Evolutionary conservation across 352 stramenopile species (phyloP).

Genomic region (Phytophthora lateralis): DNA sequence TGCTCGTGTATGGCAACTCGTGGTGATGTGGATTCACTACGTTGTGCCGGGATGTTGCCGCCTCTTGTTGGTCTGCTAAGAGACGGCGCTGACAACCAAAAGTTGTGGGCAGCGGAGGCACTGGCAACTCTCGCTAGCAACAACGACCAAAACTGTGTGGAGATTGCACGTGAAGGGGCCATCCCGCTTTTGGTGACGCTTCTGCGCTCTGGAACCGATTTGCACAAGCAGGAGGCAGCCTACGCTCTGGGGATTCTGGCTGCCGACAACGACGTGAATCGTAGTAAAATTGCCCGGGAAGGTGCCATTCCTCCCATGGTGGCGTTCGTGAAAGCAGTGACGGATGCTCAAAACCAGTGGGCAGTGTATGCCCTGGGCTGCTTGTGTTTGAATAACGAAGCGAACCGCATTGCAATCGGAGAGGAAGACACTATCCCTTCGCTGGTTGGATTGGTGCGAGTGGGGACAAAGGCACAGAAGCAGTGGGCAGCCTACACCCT

Average conservation of each 20-base stretch:
- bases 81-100: conserved; percentile 17
- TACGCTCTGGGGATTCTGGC: conserved; percentile 12
- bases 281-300: conserved; percentile 11
- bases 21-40: conserved; percentile 12
- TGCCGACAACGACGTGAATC: conserved; percentile 3
- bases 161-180: conserved; percentile 6
- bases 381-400: conserved; percentile 11
- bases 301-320: conserved; percentile 5
- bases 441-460: conserved; percentile 5
- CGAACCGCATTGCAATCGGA: conserved; percentile 2
- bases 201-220: conserved; percentile 5
- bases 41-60: conserved; percentile 10
- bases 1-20: conserved; percentile 16
- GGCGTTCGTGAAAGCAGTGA: conserved; percentile 5
- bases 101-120: conserved; percentile 17
- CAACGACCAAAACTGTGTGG: conserved; percentile 1
- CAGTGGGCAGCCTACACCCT: conserved; percentile 7
- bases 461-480: conserved; percentile 11
- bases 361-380: conserved; percentile 9
- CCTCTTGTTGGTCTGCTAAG: conserved; percentile 8
- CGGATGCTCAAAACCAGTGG: conserved; percentile 16
- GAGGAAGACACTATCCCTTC: conserved; percentile 5
- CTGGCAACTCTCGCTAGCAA: conserved; percentile 12
- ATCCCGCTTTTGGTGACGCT: conserved; percentile 3
- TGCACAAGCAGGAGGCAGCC: conserved; percentile 8